Percentiles rank a stretch among this genome's conserved stretches.
phyloP scores from a whole-genome alignment of 1,284 basidiomycete species.

The Golubevia pallescens region DNA sequence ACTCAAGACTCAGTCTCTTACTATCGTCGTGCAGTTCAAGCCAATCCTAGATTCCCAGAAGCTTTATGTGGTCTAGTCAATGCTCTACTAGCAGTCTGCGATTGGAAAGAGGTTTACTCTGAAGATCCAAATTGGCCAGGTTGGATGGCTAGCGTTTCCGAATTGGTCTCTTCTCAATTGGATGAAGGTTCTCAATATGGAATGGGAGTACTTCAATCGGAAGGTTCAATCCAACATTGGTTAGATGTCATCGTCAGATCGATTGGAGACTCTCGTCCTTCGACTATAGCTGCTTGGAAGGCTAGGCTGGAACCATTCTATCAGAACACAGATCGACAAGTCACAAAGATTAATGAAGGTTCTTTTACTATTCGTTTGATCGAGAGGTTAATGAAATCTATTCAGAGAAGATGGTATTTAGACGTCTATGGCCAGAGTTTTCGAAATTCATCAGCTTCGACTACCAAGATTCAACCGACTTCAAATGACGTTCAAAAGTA shows the following conservation, averaged over 20 bases:
- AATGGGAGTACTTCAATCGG: constrained; percentile 65
- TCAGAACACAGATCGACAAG: constrained; percentile 49
- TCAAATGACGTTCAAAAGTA: constrained; percentile 32
- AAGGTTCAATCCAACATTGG: constrained; percentile 67
- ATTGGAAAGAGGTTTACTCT: constrained; percentile 68
- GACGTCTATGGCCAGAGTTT: constrained; percentile 65
- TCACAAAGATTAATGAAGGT: constrained; percentile 67
- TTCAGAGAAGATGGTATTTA: constrained; percentile 70
- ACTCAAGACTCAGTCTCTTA: constrained; percentile 70
- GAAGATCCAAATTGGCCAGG: constrained; percentile 41
- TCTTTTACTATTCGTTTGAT: constrained; percentile 70
- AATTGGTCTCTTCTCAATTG: constrained; percentile 69
- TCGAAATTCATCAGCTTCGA: neutral
- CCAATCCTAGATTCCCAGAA: constrained; percentile 71
- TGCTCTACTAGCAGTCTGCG: constrained; percentile 70
- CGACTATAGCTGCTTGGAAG: constrained; percentile 66
- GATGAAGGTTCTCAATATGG: constrained; percentile 66
- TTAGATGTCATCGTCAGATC: constrained; percentile 65
- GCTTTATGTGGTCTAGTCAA: constrained; percentile 71
- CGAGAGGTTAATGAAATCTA: constrained; percentile 68
- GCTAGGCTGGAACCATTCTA: constrained; percentile 66
- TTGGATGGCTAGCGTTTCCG: constrained; percentile 69
- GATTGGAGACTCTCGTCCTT: constrained; percentile 24
- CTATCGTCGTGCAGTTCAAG: constrained; percentile 69
- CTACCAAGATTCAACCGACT: neutral